Evolutionary conservation across 2,329 filamentous ascomycete genomes (phyloP), one percentile per base, ranked within the genome.

Genomic region (Lecanicillium sp.): DNA sequence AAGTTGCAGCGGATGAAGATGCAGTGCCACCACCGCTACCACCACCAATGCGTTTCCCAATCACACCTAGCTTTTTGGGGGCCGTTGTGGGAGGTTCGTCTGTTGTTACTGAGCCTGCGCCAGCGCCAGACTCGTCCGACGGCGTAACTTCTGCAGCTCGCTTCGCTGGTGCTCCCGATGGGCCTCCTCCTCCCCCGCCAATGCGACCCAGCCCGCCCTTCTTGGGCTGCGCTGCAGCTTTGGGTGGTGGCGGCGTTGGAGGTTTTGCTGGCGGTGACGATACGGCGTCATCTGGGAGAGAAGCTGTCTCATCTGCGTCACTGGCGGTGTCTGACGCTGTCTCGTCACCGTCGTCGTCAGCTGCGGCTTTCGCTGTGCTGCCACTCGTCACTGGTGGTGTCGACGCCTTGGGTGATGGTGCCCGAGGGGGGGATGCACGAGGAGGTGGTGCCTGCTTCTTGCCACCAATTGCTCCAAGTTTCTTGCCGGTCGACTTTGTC

Each of bases 301-400:
- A 52, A 11, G 48, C 47, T 15, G 52, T 54, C 36, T 45, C 42
- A 33, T 51, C 52, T 13, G 34, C 37, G 19, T 59, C 54, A 20
- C 58, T 58, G 1, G 62, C 61, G n/a, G 54, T 51, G 17, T 67
- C 65, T 8, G 66, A 69, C 12, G 63, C 66, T n/a, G 67, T 70
- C 31, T 68, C 38, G 28, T 42, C 37, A 27, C 46, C 40, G 29
- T 42, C 37, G 29, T 47, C 40, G 29, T 44, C 46, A 32, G 39
- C 37, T 7, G 46, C 39, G 2, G 31, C 34, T 14, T 25, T 25
- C 22, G 43, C 40, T 10, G 34, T 39, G 12, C 18, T 37, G 29
- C 19, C 17, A 18, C n/a, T n/a, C n/a, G 35, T 44, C 9, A 49
- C 44, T 14, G 54, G 32, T 29, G 52, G 52, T 29, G 39, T 44